Conservation (phyloP, 1,284 basidiomycete genomes). For the Tilletia indica region DNA sequence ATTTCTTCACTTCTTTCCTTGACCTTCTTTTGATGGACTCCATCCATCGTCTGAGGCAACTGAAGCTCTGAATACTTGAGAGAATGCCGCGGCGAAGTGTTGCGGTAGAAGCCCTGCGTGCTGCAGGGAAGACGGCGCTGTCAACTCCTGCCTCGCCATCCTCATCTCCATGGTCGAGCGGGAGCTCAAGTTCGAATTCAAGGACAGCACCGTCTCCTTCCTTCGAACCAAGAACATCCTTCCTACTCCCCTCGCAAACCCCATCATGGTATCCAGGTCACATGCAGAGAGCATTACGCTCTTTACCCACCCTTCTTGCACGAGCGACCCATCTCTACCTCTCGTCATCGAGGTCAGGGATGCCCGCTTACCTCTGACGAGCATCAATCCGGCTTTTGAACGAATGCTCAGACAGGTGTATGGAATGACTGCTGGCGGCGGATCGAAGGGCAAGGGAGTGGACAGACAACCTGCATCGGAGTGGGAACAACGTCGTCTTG, state of each 20-base stretch:
- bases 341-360: slow-evolving; percentile 93
- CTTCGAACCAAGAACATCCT: slow-evolving; percentile 55
- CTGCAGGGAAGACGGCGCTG: too few relatives aligned
- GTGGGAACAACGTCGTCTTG: slow-evolving; percentile 63
- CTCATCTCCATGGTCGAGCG: neutral
- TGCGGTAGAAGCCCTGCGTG: too few relatives aligned
- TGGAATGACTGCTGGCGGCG: neutral
- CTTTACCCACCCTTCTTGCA: slow-evolving; percentile 62
- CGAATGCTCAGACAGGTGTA: neutral
- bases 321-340: slow-evolving; percentile 63
- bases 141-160: neutral
- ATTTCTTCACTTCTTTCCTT: too few relatives aligned
- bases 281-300: slow-evolving; percentile 64
- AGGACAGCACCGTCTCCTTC: neutral
- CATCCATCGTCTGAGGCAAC: too few relatives aligned
- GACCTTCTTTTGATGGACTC: too few relatives aligned
- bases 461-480: slow-evolving; percentile 60
- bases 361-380: slow-evolving; percentile 85
- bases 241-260: slow-evolving; percentile 60
- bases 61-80: too few relatives aligned
- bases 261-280: slow-evolving; percentile 97
- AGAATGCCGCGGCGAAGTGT: too few relatives aligned
- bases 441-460: slow-evolving; percentile 52
- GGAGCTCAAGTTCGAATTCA: neutral
- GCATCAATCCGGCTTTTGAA: slow-evolving; percentile 66